A percentile compares a stretch with the other conserved stretches of the same genome.
These are phyloP conservation scores for Erythrophleum ivorense DNA, from an alignment of 331 rosid species.

Conservation along the genomic window DNA sequence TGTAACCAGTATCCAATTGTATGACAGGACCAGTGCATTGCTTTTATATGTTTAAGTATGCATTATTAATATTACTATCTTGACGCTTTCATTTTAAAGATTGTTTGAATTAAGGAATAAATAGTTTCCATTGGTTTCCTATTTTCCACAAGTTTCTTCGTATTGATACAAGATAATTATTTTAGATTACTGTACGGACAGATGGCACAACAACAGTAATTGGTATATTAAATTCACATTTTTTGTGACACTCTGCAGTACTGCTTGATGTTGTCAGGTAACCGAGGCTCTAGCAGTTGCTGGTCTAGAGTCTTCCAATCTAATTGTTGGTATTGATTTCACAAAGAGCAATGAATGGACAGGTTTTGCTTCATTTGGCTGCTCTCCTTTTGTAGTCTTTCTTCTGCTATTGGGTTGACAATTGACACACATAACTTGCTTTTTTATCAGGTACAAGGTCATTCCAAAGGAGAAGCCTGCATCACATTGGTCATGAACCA, in stretches of 20 bases:
- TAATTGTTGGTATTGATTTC: slow-evolving; percentile 94
- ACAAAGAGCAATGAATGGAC: slow-evolving; percentile 99
- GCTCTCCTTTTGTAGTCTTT: slow-evolving; percentile 27
- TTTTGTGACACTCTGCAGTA: slow-evolving; percentile 31
- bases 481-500: slow-evolving; percentile 77
- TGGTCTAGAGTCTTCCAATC: slow-evolving; percentile 94
- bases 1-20: not conserved
- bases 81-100: slow-evolving; percentile 15
- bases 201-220: slow-evolving; percentile 19
- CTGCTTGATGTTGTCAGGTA: slow-evolving; percentile 60
- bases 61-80: not conserved
- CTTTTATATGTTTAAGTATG: not conserved
- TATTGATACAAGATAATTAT: slow-evolving; percentile 9
- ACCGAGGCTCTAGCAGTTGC: slow-evolving; percentile 79
- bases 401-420: slow-evolving; percentile 14
- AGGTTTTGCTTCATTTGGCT: slow-evolving; percentile 59
- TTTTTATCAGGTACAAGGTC: slow-evolving; percentile 71
- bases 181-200: not conserved
- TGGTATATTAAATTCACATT: slow-evolving; percentile 11
- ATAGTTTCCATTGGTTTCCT: slow-evolving; percentile 5
- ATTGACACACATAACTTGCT: slow-evolving; percentile 35
- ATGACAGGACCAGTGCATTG: not conserved
- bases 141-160: slow-evolving; percentile 26
- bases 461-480: slow-evolving; percentile 85
- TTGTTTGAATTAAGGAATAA: slow-evolving; percentile 20